phyloP scores from a whole-genome alignment of 352 stramenopile genomes.

The Globisporangium acanthophoron region DNA sequence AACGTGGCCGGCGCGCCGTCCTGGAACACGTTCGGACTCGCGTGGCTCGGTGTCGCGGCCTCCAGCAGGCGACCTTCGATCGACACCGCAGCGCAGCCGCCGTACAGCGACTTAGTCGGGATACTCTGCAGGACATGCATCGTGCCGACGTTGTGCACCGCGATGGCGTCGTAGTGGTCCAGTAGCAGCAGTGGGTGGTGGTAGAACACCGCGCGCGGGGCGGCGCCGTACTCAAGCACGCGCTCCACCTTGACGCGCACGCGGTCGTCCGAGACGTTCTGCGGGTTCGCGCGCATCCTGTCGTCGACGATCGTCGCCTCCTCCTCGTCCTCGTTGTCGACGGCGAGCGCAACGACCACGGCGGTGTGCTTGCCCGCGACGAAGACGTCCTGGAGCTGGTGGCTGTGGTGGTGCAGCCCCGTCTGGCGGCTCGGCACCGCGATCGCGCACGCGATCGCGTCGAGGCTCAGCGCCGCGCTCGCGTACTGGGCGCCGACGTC shows the following conservation, averaged over 20 bases:
- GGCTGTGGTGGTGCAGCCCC: conserved; percentile 17
- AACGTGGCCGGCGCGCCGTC: conserved; percentile 22
- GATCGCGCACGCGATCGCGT: conserved; percentile 28
- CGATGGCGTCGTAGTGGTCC: conserved; percentile 44
- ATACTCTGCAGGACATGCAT: conserved; percentile 51
- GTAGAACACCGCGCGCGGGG: conserved; percentile 36
- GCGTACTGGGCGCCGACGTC: conserved; percentile 17
- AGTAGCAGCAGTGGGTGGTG: conserved; percentile 73
- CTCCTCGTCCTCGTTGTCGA: conserved; percentile 16
- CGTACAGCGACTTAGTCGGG: conserved; percentile 45
- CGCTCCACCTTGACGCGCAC: conserved; percentile 43
- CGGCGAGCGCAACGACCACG: conserved; percentile 38
- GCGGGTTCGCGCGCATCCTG: conserved; percentile 15
- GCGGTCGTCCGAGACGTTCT: conserved; percentile 34
- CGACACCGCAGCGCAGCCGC: conserved; percentile 22
- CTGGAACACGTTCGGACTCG: background rate
- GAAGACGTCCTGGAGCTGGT: conserved; percentile 42
- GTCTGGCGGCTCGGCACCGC: conserved; percentile 33
- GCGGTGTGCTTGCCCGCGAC: conserved; percentile 52
- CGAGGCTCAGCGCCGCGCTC: conserved; percentile 23
- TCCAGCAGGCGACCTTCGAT: conserved; percentile 2
- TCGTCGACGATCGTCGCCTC: conserved; percentile 10
- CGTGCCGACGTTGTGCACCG: conserved; percentile 58
- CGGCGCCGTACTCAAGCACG: conserved; percentile 38
- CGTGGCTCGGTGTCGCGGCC: conserved; percentile 8